Evolutionary conservation across 768 basidiomycete genomes (phyloP), one percentile per base, ranked within the genome.

Genomic region (Lentinula guzmanii): DNA sequence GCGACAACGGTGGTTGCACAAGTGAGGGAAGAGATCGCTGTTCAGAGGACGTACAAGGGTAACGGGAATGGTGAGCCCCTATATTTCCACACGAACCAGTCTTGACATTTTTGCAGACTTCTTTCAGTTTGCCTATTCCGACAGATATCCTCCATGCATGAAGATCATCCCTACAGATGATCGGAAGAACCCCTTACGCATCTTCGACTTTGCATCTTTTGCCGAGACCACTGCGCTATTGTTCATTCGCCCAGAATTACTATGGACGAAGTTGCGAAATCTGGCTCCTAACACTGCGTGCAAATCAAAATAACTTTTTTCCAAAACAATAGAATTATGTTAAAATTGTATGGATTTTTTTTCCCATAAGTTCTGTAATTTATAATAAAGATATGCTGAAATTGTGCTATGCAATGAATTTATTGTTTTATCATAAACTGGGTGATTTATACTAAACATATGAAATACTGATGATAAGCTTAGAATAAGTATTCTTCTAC

Each of bases 111-210:
- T n/a, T n/a, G 9, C 8, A 46, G 45, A 46, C 45, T n/a, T 21
- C 8, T 70, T 66, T 51, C 62, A 64, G 31, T 70, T 63, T 54
- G 63, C 59, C 11, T 57, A 61, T 34, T 51, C 63, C 16, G 64
- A 68, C 43, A 46, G 58, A 2, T 70, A 66, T 58, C 69, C 69
- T 5, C 69, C 69, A 39, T 62, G 63, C 43, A 61, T 69, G 54
- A 45, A 63, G 33, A 35, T 42, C 54, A 62, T 70, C 52, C 69
- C 69, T 5, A 24, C 28, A 5, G 56, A 61, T 4, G 45, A 61
- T 16, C 24, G 61, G 7, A 46, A 59, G 10, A 42, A 39, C 21
- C 50, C 54, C 6, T 18, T 59, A 8, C 24, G 63, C 8, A 70
- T 67, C 57, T 70, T 69, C 58, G 61, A 67, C 34, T 64, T 62